Percentiles rank a stretch among this genome's conserved stretches.
These are phyloP conservation scores for Chaetomium sp. DNA, from an alignment of 2,329 filamentous ascomycete genomes.

Conservation along the genomic window DNA sequence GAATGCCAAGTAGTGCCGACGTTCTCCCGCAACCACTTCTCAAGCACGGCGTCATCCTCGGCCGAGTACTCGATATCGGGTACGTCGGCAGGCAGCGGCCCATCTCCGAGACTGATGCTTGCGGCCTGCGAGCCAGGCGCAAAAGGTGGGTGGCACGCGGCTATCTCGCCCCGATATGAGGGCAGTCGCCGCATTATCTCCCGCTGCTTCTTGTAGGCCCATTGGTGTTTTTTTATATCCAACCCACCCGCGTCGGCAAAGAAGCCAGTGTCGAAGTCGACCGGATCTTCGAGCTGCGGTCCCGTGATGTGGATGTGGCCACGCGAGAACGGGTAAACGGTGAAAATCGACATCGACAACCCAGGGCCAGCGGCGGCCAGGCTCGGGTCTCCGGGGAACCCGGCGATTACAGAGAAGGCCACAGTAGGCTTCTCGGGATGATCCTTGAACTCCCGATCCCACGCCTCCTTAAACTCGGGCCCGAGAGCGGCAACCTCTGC, in stretches of 20 bases:
- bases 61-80: conserved; percentile 50
- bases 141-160: conserved; percentile 34
- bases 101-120: conserved; percentile 19
- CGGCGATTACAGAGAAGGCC: conserved; percentile 34
- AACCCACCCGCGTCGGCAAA: conserved; percentile 53
- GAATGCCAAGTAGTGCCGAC: conserved; percentile 49
- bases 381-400: conserved; percentile 48
- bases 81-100: conserved; percentile 35
- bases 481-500: conserved; percentile 55
- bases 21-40: conserved; percentile 45
- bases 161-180: conserved; percentile 39
- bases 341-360: conserved; percentile 55
- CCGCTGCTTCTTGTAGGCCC: conserved; percentile 67
- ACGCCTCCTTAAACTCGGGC: conserved; percentile 54
- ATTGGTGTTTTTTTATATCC: conserved; percentile 61
- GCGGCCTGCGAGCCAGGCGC: conserved; percentile 29
- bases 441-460: conserved; percentile 57
- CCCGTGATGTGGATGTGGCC: conserved; percentile 63
- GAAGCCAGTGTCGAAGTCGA: conserved; percentile 61
- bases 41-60: conserved; percentile 53
- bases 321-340: conserved; percentile 62
- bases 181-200: conserved; percentile 52
- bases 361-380: conserved; percentile 36
- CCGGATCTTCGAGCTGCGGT: conserved; percentile 44
- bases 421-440: conserved; percentile 46